A percentile compares a stretch with the other conserved stretches of the same genome.
These are phyloP conservation scores for Salvia miltiorrhiza DNA, from an alignment of 257 asterid genomes.

Conservation along the genomic window DNA sequence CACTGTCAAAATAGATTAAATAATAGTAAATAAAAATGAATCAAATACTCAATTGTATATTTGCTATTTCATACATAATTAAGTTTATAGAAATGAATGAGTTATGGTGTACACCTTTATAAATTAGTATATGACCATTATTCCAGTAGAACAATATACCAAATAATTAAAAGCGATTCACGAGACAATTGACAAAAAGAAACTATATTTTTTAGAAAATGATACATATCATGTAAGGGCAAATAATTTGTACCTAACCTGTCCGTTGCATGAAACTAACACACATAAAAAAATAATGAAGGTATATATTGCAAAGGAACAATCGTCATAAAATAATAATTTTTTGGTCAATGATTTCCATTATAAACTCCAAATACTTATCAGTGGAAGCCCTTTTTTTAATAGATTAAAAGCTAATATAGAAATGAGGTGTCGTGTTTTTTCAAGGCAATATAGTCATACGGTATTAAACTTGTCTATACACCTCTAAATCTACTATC, in stretches of 20 bases:
- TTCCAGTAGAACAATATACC: too few species aligned
- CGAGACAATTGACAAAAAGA: neutral
- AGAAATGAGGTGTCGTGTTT: constrained; percentile 32
- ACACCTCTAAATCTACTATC: constrained; percentile 12
- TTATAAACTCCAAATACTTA: neutral
- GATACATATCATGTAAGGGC: neutral
- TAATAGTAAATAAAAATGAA: too few species aligned
- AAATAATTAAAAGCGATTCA: neutral
- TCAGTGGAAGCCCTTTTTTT: constrained; percentile 6
- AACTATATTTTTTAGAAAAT: neutral
- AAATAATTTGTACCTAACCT: constrained; percentile 21
- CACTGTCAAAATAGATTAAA: neutral
- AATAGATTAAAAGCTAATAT: constrained; percentile 5
- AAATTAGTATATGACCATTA: too few species aligned
- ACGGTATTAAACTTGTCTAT: constrained; percentile 24
- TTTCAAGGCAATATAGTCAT: constrained; percentile 30
- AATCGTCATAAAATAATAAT: constrained; percentile 2
- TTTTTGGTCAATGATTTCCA: constrained; percentile 14
- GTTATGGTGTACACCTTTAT: too few species aligned
- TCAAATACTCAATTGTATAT: too few species aligned
- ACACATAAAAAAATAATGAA: neutral
- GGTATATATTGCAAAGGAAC: neutral
- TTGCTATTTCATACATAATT: too few species aligned
- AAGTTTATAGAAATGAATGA: too few species aligned
- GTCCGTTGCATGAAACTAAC: constrained; percentile 19